phyloP scores from a whole-genome alignment of 2,329 filamentous ascomycete species.

The Paraphoma sp. region DNA sequence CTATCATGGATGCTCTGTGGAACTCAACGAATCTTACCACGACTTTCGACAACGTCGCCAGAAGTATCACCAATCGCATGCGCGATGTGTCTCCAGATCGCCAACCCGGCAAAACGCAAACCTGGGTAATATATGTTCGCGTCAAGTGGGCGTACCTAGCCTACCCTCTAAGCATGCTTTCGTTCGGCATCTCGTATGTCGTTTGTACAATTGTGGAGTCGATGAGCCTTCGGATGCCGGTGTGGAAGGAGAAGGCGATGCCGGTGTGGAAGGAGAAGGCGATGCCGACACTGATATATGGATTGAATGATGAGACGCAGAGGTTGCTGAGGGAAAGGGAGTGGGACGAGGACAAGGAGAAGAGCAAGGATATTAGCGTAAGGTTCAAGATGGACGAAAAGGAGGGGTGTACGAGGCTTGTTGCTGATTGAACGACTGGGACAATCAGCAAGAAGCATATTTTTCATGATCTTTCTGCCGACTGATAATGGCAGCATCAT shows the following conservation, averaged over 20 bases:
- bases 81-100: neutral
- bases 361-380: neutral
- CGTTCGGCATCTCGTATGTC: slow-evolving; percentile 4
- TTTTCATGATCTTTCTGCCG: neutral
- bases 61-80: slow-evolving; percentile 5
- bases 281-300: slow-evolving; percentile 7
- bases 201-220: slow-evolving; percentile 3
- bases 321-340: neutral
- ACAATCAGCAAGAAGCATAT: too few species aligned
- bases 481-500: too few species aligned
- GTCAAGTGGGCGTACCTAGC: slow-evolving; percentile 8
- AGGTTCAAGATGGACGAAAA: neutral
- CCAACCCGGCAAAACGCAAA: neutral
- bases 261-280: slow-evolving; percentile 12
- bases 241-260: slow-evolving; percentile 9
- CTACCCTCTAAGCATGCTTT: slow-evolving; percentile 5
- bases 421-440: neutral
- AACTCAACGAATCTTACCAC: slow-evolving; percentile 3
- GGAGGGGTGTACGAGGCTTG: neutral
- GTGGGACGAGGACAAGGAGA: neutral
- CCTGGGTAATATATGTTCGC: slow-evolving; percentile 4
- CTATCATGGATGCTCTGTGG: slow-evolving; percentile 1
- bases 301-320: slow-evolving; percentile 10
- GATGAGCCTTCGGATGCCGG: neutral
- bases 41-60: slow-evolving; percentile 5